These are phyloP conservation scores for Coprinopsis marcescibilis DNA, from an alignment of 768 basidiomycete genomes.

Conservation along the genomic window DNA sequence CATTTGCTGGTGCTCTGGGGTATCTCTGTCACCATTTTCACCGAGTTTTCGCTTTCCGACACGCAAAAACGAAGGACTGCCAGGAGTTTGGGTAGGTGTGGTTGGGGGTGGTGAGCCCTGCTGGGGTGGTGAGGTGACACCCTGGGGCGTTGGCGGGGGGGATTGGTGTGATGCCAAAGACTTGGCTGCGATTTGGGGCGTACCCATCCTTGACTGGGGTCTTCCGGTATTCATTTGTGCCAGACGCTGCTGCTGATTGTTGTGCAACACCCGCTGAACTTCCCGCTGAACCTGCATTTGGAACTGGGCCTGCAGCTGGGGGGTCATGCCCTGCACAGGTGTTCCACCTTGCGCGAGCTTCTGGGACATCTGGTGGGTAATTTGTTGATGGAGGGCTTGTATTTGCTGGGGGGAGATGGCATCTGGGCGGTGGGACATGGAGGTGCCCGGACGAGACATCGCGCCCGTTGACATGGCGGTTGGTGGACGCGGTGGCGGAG, in stretches of 20 bases:
- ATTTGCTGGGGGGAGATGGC: conserved; percentile 13
- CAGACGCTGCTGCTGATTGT: conserved; percentile 9
- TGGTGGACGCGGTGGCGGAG: background rate
- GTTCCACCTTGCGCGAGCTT: no score
- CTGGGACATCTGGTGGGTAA: conserved; percentile 9
- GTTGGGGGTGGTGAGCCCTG: background rate
- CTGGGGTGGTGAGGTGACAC: background rate
- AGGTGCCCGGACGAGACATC: conserved; percentile 23
- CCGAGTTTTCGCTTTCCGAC: conserved; percentile 7
- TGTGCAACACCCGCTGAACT: background rate
- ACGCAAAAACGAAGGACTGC: conserved; percentile 2
- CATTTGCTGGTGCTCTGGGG: conserved; percentile 10
- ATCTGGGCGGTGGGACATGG: conserved; percentile 26
- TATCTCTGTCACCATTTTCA: background rate
- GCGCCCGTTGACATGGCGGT: conserved; percentile 3
- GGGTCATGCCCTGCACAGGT: background rate
- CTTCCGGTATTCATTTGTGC: conserved; percentile 4
- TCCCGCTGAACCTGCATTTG: background rate
- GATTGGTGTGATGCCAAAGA: no score
- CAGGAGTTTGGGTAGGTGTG: background rate
- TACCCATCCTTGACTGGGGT: conserved; percentile 1
- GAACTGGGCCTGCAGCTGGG: background rate
- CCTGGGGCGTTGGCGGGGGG: background rate
- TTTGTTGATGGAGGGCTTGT: background rate
- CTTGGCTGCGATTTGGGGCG: no score